Base-by-base conservation (phyloP, 2,329 filamentous ascomycete species). In the Neonectria magnoliae region DNA sequence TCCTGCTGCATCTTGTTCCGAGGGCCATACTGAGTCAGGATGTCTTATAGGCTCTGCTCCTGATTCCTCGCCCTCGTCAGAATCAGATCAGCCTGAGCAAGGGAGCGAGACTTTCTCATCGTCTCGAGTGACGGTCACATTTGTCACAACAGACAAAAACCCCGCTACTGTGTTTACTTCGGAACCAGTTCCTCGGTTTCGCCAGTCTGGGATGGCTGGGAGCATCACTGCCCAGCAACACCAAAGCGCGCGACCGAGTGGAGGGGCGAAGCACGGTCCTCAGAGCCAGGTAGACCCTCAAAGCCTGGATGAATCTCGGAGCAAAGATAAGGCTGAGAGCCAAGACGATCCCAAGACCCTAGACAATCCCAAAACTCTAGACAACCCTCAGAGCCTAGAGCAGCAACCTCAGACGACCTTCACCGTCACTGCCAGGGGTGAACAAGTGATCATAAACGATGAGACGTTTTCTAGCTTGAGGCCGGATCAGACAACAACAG, bases 91-190 rank as follows among this genome's bases (percentile, higher is more conserved):
- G 16, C 48, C 63, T 20, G 61, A 48, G 38, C 57, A 44, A n/a
- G 63, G 64, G 60, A 55, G n/a, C 18, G 44, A 29, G 58, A 72
- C 59, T 11, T 59, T 57, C 51, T 68, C 62, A 27, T 57, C 52
- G 38, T 58, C 57, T 52, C 63, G 69, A 53, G 22, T 70, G 27
- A 81, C 81, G 6, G 68, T 84, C 51, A 84, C 81, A 4, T 82
- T 85, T 51, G 72, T 84, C 55, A 86, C 84, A 2, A 86, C 85
- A 3, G 85, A 86, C 71, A 87, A 86, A 71, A 87, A 87, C 60
- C 85, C 85, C 0, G 80, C 82, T 9, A 83, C 87, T 16, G 79
- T 86, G 3, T 77, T 79, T 64, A 71, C 81, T 1, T 77, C 80
- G 2, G 74, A 80, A 16, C 64, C 72, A 5, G 75, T 78, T 5